phyloP scores from a whole-genome alignment of 2,329 filamentous ascomycete species.

The Stagonosporopsis rhizophila region DNA sequence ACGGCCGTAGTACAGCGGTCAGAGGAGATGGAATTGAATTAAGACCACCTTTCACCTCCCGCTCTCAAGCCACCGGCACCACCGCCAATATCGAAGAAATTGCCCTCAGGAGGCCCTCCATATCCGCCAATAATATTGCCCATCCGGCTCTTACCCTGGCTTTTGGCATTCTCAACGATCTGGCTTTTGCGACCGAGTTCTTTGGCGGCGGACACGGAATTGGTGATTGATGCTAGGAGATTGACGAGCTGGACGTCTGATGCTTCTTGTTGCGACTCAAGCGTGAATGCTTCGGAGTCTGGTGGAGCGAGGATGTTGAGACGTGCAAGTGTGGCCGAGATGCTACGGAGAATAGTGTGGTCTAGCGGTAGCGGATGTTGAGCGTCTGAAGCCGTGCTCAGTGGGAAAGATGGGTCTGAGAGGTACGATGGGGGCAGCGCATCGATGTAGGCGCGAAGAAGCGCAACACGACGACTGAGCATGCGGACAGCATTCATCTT shows the following conservation, averaged over 20 bases:
- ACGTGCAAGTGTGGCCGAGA: conserved; percentile 83
- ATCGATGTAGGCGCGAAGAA: conserved; percentile 73
- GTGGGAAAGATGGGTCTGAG: conserved; percentile 53
- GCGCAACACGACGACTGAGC: conserved; percentile 69
- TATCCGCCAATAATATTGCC: conserved; percentile 24
- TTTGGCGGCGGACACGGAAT: conserved; percentile 73
- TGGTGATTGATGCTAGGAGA: conserved; percentile 76
- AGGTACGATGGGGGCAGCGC: conserved; percentile 72
- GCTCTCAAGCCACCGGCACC: conserved; percentile 22
- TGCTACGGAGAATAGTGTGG: conserved; percentile 81
- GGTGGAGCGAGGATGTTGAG: conserved; percentile 81
- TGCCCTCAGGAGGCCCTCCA: conserved; percentile 24
- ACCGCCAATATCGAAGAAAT: conserved; percentile 34
- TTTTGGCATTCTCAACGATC: conserved; percentile 52
- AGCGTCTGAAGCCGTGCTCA: conserved; percentile 38
- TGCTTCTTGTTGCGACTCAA: conserved; percentile 76
- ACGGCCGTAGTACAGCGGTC: no score
- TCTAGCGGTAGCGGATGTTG: conserved; percentile 53
- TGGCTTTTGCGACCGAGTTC: conserved; percentile 77
- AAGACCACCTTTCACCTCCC: conserved; percentile 31
- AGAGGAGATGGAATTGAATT: not conserved
- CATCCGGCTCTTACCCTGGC: conserved; percentile 40
- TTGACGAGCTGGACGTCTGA: conserved; percentile 84
- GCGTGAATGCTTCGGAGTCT: conserved; percentile 68
- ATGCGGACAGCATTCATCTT: conserved; percentile 95